Evolutionary conservation across 305 asterid species (phyloP).

Genomic region (Solanum aculeatissimum): DNA sequence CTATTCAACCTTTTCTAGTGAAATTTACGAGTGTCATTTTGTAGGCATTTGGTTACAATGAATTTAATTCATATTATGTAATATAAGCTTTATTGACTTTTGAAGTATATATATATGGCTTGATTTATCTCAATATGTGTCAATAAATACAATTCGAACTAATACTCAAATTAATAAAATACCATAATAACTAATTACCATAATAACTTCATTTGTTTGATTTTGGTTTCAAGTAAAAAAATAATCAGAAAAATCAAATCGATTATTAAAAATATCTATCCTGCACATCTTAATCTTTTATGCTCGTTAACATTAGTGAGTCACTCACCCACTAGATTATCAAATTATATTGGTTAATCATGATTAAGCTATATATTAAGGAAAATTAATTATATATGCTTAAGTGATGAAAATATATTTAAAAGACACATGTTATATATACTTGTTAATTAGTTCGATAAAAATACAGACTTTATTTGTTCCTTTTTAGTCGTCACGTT

Average conservation of each 20-base stretch:
- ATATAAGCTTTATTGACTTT: neutral
- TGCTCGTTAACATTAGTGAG: neutral
- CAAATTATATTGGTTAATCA: neutral
- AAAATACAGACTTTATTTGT: neutral
- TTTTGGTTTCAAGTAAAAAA: neutral
- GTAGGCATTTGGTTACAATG: neutral
- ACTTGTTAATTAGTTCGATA: neutral
- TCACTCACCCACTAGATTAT: neutral
- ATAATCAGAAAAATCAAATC: neutral
- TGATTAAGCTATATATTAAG: neutral
- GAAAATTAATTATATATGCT: neutral
- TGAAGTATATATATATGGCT: neutral
- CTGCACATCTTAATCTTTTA: neutral
- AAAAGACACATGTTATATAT: neutral
- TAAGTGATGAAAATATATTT: neutral
- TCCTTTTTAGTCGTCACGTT: too few species aligned
- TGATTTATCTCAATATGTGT: neutral
- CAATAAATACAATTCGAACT: neutral
- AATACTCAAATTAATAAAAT: neutral
- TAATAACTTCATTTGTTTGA: neutral
- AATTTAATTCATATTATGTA: neutral
- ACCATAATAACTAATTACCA: neutral
- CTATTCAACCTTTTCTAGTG: neutral
- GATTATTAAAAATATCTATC: neutral
- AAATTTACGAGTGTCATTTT: neutral